Evolutionary conservation across 108 stramenopile genomes (phyloP), one percentile per base, ranked within the genome.

Genomic region (Mayamaea pseudoterrestris): DNA sequence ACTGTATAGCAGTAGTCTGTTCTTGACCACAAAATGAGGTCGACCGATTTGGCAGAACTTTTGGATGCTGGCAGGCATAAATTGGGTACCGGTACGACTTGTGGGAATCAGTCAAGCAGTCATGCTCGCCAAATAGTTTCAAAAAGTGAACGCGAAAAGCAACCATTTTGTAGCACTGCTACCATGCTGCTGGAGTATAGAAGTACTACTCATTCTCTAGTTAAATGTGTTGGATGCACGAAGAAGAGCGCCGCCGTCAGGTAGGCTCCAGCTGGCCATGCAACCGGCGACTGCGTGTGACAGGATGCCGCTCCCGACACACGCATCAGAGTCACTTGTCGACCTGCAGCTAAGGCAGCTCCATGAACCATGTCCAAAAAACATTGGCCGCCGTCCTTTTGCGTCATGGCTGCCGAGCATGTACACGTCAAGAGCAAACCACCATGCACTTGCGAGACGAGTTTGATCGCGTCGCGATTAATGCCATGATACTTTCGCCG

Each of bases 381-480:
- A 58, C 58, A 81, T 28, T 80, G 74, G 17, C 89, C 93, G 1
- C 84, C 90, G 42, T 88, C 83, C 21, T 81, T 72, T 54, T 93
- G 92, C 6, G 92, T 89, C 95, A 96, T 94, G 18, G 93, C 93
- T 9, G 87, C 80, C 30, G 78, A 81, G 48, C 95, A 97, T 22
- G 93, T 88, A 57, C 93, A 97, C 0, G 93, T 93, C 64, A 97
- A 51, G 5, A 97, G 62, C 29, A 93, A 60, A 7, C 95, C 93
- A 27, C 95, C 95, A 11, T 62, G 39, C 14, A 47, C 43, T 17
- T 60, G 57, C 32, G 57, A 46, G 21, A 87, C 68, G 2, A 93
- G 54, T 43, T 85, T 79, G 48, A 97, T 69, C 21, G 90, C 93
- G 57, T 88, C 86, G 40, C 81, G 63, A 49, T 97, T 97, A 21